A percentile compares a stretch with the other conserved stretches of the same genome.
These are phyloP conservation scores for Nasturtium officinale DNA, from an alignment of 345 rosid species.

Conservation along the genomic window DNA sequence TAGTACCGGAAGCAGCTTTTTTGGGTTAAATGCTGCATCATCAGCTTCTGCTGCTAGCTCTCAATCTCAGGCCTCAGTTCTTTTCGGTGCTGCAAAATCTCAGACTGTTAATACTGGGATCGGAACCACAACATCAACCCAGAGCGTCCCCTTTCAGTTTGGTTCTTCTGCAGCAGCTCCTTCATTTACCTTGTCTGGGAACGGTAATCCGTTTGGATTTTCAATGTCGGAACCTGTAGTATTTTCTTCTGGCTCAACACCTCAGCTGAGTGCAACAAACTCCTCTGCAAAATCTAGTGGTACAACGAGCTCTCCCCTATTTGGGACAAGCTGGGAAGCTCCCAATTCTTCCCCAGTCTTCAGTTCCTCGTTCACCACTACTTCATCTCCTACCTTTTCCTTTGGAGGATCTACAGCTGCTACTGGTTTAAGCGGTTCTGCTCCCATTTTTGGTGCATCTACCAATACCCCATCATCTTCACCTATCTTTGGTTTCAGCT, in stretches of 20 bases:
- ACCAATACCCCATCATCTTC: slow-evolving; percentile 47
- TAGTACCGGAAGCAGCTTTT: slow-evolving; percentile 41
- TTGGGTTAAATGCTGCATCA: slow-evolving; percentile 55
- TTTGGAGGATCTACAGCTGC: slow-evolving; percentile 57
- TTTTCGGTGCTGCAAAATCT: slow-evolving; percentile 47
- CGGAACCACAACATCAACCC: slow-evolving; percentile 52
- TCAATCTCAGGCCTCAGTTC: slow-evolving; percentile 53
- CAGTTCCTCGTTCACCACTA: slow-evolving; percentile 47
- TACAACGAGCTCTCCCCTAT: slow-evolving; percentile 43
- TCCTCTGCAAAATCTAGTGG: slow-evolving; percentile 54
- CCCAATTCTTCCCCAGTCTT: slow-evolving; percentile 48
- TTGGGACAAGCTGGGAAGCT: slow-evolving; percentile 66
- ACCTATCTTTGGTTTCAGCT: slow-evolving; percentile 54
- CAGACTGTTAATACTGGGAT: slow-evolving; percentile 51
- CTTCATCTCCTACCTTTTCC: slow-evolving; percentile 50
- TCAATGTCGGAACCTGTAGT: slow-evolving; percentile 49
- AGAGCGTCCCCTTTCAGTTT: slow-evolving; percentile 55
- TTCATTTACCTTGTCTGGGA: slow-evolving; percentile 53
- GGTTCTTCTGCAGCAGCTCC: slow-evolving; percentile 57
- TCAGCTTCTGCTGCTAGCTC: slow-evolving; percentile 45
- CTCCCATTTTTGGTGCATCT: slow-evolving; percentile 60
- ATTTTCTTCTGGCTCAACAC: slow-evolving; percentile 54
- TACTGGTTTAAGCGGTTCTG: slow-evolving; percentile 36
- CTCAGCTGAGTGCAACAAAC: slow-evolving; percentile 50
- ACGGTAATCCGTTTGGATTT: slow-evolving; percentile 52